Evolutionary conservation across 2,329 filamentous ascomycete species (phyloP).

Genomic region (Endothia cerciana): DNA sequence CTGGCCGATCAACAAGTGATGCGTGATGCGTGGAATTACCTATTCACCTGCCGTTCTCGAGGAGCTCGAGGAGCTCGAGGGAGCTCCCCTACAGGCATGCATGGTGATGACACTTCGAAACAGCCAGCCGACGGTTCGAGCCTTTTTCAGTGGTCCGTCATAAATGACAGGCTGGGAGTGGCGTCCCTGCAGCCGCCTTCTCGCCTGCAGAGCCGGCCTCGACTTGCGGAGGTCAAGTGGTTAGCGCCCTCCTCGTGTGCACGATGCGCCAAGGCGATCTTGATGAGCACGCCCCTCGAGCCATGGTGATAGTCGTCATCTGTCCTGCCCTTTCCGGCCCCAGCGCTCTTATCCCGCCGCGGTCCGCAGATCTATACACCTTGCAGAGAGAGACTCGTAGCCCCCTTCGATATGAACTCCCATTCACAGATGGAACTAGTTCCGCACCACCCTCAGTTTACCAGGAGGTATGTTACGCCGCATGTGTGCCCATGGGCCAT

Average conservation of each 20-base stretch:
- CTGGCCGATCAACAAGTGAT: background rate
- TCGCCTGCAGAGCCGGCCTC: slow-evolving; percentile 6
- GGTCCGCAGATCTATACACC: too few relatives aligned
- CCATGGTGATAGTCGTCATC: too few relatives aligned
- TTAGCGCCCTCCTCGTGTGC: too few relatives aligned
- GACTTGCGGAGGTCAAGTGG: background rate
- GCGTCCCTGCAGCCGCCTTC: slow-evolving; percentile 19
- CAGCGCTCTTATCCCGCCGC: too few relatives aligned
- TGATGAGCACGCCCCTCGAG: too few relatives aligned
- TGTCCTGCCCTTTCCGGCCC: too few relatives aligned
- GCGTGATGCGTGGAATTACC: background rate
- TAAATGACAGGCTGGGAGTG: slow-evolving; percentile 26
- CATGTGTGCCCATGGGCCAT: background rate
- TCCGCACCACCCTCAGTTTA: too few relatives aligned
- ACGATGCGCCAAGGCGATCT: too few relatives aligned
- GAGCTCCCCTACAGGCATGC: background rate
- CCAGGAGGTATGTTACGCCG: background rate
- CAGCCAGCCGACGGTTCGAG: slow-evolving; percentile 1
- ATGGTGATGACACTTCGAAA: slow-evolving; percentile 11
- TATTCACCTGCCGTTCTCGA: slow-evolving; percentile 2
- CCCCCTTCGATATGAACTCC: background rate
- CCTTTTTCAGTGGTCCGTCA: slow-evolving; percentile 26
- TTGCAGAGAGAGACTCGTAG: background rate
- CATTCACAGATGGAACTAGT: too few relatives aligned
- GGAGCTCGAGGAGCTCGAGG: background rate